Base-by-base conservation (phyloP, 192 early-diverging fungal genomes). In the Spinellus fusiger region DNA sequence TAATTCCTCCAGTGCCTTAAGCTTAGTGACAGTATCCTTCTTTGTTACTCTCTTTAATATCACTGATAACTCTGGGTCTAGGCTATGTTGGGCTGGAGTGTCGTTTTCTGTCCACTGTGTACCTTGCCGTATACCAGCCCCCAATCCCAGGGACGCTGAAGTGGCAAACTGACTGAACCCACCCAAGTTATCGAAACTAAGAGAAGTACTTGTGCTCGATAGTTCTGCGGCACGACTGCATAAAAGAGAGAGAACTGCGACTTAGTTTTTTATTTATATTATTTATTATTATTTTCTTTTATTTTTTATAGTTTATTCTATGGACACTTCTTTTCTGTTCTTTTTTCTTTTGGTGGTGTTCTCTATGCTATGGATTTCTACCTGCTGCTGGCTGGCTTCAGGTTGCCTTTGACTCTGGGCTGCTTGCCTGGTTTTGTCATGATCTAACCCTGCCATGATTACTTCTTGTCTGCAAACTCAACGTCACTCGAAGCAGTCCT, bases 21-120 rank as follows among this genome's bases (percentile, higher is more conserved):
- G 69, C 70, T 88, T 90, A 49, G 96, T 98, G 27, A 77, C 85
- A 6, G 91, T 73, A 63, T 98, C 96, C 49, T 86, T 84, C 67
- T 98, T 98, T 18, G 82, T 74, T 27, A 96, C 79, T 56, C 86
- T 85, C 65, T 94, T 94, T 27, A 98, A 64, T 46, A 95, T 83
- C 46, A 93, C 78, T 22, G 83, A 71, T 20, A 91, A 55, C 7
- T 86, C 77, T 7, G 80, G 75, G 35, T 69, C 79, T 59, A 84
- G 54, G 56, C 44, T 51, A 50, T 0, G 65, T 50, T 22, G 68
- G 52, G 46, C 38, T 28, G 33, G 59, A 2, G 31, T 49, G 1
- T 53, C 50, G 32, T 62, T 68, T 0, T 73, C 60, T 31, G 78
- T 70, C 20, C 66, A 62, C 23, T 35, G 77, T 53, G 52, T 68